Conservation (phyloP, 208 protist species). For the Trypanosoma theileri region DNA sequence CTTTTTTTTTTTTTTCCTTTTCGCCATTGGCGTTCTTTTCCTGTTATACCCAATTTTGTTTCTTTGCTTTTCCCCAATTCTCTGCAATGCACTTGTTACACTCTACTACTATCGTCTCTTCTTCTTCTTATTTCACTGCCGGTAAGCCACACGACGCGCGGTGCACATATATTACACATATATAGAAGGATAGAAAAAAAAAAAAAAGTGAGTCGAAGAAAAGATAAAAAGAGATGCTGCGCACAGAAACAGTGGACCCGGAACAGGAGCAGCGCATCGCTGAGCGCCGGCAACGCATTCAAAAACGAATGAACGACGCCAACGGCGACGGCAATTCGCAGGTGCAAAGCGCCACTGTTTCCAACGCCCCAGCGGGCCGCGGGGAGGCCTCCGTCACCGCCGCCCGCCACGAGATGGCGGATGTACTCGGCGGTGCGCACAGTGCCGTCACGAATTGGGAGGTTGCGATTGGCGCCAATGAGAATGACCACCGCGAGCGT, state of each 20-base stretch:
- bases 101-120: not conserved
- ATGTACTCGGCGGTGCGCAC: constrained; percentile 37
- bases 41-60: not conserved
- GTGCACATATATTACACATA: not conserved
- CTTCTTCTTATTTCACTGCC: not conserved
- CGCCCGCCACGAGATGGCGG: constrained; percentile 47
- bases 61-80: not conserved
- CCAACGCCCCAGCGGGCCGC: constrained; percentile 4
- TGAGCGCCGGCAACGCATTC: constrained; percentile 53
- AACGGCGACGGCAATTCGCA: constrained; percentile 13
- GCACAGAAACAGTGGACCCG: constrained; percentile 11
- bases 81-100: no score
- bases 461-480: constrained; percentile 54
- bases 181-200: not conserved
- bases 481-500: constrained; percentile 71
- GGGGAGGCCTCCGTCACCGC: constrained; percentile 51
- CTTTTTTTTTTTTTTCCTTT: not conserved
- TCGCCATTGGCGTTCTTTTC: not conserved
- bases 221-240: not conserved
- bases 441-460: constrained; percentile 61
- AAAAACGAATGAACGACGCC: constrained; percentile 25
- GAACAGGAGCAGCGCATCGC: constrained; percentile 59
- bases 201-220: not conserved
- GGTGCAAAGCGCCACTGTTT: constrained; percentile 3
- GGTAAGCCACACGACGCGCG: no score